These are phyloP conservation scores for Carnegiea gigantea DNA, from an alignment of 179 eudicot genomes.

Conservation along the genomic window DNA sequence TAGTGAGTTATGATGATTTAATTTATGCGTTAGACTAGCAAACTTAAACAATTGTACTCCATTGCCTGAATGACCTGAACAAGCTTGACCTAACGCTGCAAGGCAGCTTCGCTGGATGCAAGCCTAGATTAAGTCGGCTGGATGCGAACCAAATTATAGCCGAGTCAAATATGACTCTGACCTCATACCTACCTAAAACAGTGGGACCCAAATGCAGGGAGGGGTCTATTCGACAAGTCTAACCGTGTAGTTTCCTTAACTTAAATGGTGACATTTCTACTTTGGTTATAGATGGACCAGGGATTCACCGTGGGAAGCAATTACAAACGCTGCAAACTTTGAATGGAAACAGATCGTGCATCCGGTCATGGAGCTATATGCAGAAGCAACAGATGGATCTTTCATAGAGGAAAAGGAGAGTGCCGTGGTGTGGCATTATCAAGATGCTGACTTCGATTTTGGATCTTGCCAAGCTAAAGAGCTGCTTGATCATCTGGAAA, in stretches of 20 bases:
- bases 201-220: no score
- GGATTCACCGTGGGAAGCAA: slow-evolving; percentile 55
- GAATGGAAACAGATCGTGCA: slow-evolving; percentile 60
- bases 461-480: slow-evolving; percentile 72
- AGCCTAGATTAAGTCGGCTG: no score
- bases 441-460: slow-evolving; percentile 76
- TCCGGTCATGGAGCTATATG: slow-evolving; percentile 76
- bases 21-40: no score
- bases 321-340: slow-evolving; percentile 35
- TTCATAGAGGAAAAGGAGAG: slow-evolving; percentile 72
- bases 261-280: not conserved
- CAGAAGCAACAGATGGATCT: slow-evolving; percentile 81
- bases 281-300: slow-evolving; percentile 49
- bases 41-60: no score
- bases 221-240: no score
- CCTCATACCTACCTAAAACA: no score
- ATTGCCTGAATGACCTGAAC: no score
- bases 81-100: no score
- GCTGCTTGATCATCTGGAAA: slow-evolving; percentile 79
- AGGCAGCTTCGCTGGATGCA: no score
- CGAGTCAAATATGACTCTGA: no score
- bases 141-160: no score
- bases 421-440: slow-evolving; percentile 80
- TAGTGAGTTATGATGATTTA: no score
- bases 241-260: not conserved